A percentile compares a stretch with the other conserved stretches of the same genome.
Evolutionary conservation across 768 basidiomycete genomes (phyloP).

Genomic region (Rhodotorula babjevae): DNA sequence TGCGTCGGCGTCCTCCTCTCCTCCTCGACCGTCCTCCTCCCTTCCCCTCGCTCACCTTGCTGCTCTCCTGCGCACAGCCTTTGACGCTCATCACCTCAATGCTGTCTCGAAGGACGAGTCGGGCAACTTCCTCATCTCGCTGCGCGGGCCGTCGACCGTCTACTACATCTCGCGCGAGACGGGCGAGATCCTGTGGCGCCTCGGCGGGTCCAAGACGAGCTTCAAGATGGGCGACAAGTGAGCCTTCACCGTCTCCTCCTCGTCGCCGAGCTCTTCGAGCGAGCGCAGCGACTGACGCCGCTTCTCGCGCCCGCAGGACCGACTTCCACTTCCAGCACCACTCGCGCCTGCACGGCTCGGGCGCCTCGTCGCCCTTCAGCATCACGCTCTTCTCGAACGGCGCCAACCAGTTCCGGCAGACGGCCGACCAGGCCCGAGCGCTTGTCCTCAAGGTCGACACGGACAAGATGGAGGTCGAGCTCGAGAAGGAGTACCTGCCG

Average conservation of each 20-base stretch:
- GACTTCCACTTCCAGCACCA: conserved; percentile 3
- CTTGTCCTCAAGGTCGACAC: conserved; percentile 1
- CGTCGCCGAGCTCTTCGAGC: too few relatives aligned
- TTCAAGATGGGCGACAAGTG: conserved; percentile 35
- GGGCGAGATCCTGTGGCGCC: conserved; percentile 40
- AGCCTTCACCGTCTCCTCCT: not conserved
- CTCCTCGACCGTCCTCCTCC: too few relatives aligned
- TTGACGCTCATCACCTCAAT: conserved; percentile 41
- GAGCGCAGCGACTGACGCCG: too few relatives aligned
- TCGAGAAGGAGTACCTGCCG: not conserved
- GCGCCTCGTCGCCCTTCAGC: not conserved
- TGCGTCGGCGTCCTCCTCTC: not conserved
- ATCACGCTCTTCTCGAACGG: conserved; percentile 8
- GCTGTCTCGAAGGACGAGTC: conserved; percentile 39
- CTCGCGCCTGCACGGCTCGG: not conserved
- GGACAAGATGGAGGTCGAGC: not conserved
- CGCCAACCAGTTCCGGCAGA: not conserved
- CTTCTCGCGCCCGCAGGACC: not conserved
- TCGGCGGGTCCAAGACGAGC: conserved; percentile 36
- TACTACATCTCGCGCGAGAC: conserved; percentile 40
- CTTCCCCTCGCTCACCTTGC: too few relatives aligned
- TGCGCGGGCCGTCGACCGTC: conserved; percentile 41
- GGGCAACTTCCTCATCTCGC: conserved; percentile 43
- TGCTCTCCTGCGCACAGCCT: not conserved
- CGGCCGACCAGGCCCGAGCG: not conserved